These are phyloP conservation scores for Colletotrichum sublineola DNA, from an alignment of 2,329 filamentous ascomycete species.

Conservation along the genomic window DNA sequence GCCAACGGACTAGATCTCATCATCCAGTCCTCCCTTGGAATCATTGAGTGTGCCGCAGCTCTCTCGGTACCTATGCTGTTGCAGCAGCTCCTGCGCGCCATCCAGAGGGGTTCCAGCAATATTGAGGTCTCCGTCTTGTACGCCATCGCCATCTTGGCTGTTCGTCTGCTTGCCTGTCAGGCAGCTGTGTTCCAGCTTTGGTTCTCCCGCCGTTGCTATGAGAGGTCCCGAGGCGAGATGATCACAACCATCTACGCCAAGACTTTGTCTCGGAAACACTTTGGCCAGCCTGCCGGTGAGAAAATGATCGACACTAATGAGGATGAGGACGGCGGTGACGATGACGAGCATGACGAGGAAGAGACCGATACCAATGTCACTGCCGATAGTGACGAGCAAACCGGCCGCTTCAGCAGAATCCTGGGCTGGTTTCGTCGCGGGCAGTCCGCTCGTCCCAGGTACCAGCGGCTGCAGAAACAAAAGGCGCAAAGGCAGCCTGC, in stretches of 20 bases:
- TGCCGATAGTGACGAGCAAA: slow-evolving; percentile 34
- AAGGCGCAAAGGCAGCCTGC: slow-evolving; percentile 70
- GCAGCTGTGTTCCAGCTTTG: slow-evolving; percentile 78
- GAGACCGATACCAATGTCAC: slow-evolving; percentile 43
- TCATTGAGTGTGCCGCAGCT: slow-evolving; percentile 70
- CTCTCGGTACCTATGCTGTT: slow-evolving; percentile 76
- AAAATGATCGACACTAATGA: slow-evolving; percentile 34
- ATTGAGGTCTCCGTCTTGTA: slow-evolving; percentile 74
- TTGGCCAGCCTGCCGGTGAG: slow-evolving; percentile 51
- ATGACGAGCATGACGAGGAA: slow-evolving; percentile 47
- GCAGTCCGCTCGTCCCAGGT: slow-evolving; percentile 25
- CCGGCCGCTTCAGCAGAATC: slow-evolving; percentile 4
- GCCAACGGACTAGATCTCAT: slow-evolving; percentile 86
- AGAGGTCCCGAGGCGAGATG: slow-evolving; percentile 86
- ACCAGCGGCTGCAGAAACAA: slow-evolving; percentile 45
- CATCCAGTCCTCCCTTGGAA: slow-evolving; percentile 73
- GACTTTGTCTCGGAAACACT: slow-evolving; percentile 74
- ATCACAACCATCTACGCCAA: slow-evolving; percentile 89
- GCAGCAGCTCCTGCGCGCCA: slow-evolving; percentile 77
- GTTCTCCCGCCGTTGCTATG: slow-evolving; percentile 88
- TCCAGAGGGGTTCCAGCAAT: slow-evolving; percentile 66
- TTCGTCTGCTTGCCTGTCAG: slow-evolving; percentile 74
- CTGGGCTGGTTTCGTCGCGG: slow-evolving; percentile 33
- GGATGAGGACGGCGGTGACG: slow-evolving; percentile 48
- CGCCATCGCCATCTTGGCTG: slow-evolving; percentile 70